A percentile compares a stretch with the other conserved stretches of the same genome.
Evolutionary conservation across 768 basidiomycete genomes (phyloP).

Genomic region (Mycena chlorophos): DNA sequence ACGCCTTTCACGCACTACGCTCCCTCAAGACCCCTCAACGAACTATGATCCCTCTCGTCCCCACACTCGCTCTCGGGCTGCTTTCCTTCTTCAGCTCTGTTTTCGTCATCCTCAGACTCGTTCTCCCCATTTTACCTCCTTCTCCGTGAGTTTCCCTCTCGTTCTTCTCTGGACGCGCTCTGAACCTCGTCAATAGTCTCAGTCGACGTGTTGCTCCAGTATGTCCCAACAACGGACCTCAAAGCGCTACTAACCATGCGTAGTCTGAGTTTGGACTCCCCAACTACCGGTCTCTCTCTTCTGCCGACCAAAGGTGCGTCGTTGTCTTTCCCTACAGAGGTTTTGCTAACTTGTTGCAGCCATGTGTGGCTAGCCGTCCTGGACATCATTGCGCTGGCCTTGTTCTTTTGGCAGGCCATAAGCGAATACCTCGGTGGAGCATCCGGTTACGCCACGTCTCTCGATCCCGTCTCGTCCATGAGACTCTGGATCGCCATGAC

Average conservation of each 20-base stretch:
- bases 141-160: conserved; percentile 39
- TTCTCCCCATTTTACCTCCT: conserved; percentile 74
- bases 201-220: conserved; percentile 76
- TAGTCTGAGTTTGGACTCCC: conserved; percentile 79
- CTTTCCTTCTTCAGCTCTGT: conserved; percentile 71
- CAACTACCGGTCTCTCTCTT: conserved; percentile 63
- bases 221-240: conserved; percentile 29
- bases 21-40: conserved; percentile 41
- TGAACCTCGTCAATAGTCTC: conserved; percentile 30
- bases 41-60: conserved; percentile 69
- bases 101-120: conserved; percentile 74
- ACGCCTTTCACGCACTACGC: conserved; percentile 45
- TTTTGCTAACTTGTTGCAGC: conserved; percentile 17
- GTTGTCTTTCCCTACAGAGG: neutral
- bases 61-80: conserved; percentile 65
- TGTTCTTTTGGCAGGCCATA: conserved; percentile 69
- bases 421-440: conserved; percentile 51
- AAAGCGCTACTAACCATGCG: conserved; percentile 25
- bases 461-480: conserved; percentile 53
- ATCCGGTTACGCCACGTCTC: conserved; percentile 42
- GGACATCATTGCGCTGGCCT: conserved; percentile 59
- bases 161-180: neutral
- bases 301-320: conserved; percentile 57
- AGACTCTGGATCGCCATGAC: conserved; percentile 72
- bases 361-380: conserved; percentile 73